Percentiles rank a stretch among this genome's conserved stretches.
Evolutionary conservation across 179 eudicot species (phyloP).

Genomic region (Heliamphora pulchella): DNA sequence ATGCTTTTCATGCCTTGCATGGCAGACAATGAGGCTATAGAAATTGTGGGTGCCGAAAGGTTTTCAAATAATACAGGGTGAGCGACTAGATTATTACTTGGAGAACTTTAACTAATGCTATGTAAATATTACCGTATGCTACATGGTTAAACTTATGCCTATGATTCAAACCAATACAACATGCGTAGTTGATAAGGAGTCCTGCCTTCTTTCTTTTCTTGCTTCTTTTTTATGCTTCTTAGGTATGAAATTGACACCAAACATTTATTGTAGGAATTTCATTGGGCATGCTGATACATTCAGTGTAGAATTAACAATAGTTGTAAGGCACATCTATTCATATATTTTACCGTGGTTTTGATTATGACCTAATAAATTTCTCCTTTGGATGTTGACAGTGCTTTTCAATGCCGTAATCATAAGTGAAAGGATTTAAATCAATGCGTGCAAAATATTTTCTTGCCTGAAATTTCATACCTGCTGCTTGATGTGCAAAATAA

Average conservation of each 20-base stretch:
- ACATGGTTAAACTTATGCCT: background rate
- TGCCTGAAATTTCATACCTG: background rate
- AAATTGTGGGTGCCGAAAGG: constrained; percentile 80
- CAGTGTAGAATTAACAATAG: background rate
- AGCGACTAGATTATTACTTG: constrained; percentile 12
- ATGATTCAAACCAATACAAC: background rate
- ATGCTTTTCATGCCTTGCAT: constrained; percentile 93
- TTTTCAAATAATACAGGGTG: constrained; percentile 85
- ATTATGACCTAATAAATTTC: background rate
- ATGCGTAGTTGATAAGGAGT: background rate
- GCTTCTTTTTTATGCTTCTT: background rate
- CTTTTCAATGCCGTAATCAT: background rate
- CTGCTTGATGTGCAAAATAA: background rate
- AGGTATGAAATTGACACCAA: background rate
- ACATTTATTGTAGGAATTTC: background rate
- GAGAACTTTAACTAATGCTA: background rate
- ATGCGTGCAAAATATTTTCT: background rate
- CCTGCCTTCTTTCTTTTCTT: background rate
- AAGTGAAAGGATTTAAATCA: background rate
- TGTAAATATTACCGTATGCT: background rate
- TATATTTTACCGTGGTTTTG: background rate
- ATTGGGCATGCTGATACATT: background rate
- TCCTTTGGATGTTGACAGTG: background rate
- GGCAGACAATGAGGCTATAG: constrained; percentile 96
- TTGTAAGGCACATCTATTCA: background rate